Conservation (phyloP, 176 grass and related monocot species). For the Zizania latifolia region DNA sequence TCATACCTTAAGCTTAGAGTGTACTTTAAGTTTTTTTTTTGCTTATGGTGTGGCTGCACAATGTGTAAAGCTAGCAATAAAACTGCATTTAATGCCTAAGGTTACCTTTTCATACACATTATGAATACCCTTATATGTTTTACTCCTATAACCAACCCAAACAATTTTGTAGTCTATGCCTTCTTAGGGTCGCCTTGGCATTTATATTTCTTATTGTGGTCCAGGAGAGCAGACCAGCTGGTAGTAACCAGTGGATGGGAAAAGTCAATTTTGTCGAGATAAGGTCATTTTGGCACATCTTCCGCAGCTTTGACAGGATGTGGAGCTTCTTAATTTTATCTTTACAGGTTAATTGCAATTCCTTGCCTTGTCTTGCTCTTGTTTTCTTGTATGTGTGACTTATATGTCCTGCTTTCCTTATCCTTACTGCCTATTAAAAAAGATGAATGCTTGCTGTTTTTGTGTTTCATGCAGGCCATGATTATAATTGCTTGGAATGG, state of each 20-base stretch:
- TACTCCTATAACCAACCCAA: neutral
- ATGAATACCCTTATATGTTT: no score
- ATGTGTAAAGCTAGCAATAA: no score
- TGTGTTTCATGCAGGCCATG: slow-evolving; percentile 60
- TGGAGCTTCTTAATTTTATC: slow-evolving; percentile 93
- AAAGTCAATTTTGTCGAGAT: slow-evolving; percentile 97
- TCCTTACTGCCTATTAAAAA: neutral
- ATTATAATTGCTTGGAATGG: slow-evolving; percentile 95
- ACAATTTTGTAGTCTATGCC: neutral
- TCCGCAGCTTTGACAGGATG: slow-evolving; percentile 98
- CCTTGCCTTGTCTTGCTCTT: slow-evolving; percentile 1
- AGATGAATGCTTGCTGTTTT: neutral
- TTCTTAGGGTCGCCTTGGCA: neutral
- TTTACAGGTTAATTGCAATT: slow-evolving; percentile 58
- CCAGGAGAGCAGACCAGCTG: slow-evolving; percentile 45
- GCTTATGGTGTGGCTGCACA: no score
- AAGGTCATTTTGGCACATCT: slow-evolving; percentile 96
- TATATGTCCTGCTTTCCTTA: slow-evolving; percentile 22
- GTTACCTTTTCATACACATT: no score
- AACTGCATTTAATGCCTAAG: no score
- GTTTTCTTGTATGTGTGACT: slow-evolving; percentile 10
- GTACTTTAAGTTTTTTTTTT: no score
- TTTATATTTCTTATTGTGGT: slow-evolving; percentile 31
- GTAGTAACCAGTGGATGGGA: slow-evolving; percentile 66
- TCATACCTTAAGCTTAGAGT: no score